A percentile compares a stretch with the other conserved stretches of the same genome.
These are phyloP conservation scores for Violaceomyces palustris DNA, from an alignment of 1,284 basidiomycete genomes.

Conservation along the genomic window DNA sequence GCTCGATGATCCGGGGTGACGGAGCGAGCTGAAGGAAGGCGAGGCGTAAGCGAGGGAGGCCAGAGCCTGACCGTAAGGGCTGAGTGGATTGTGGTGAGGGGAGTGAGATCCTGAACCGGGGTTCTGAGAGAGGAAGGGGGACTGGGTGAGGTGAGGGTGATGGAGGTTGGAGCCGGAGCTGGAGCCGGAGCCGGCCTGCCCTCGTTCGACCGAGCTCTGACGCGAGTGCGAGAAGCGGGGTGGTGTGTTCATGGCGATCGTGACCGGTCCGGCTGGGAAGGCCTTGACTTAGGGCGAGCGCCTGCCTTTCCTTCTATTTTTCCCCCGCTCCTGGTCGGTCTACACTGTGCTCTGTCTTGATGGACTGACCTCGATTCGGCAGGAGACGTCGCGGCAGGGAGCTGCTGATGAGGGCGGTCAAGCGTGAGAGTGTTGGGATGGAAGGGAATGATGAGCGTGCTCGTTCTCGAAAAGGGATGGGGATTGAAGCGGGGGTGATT, in stretches of 20 bases:
- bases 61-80: slow-evolving; percentile 20
- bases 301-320: too few relatives aligned
- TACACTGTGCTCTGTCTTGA: too few relatives aligned
- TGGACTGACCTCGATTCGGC: too few relatives aligned
- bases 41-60: slow-evolving; percentile 26
- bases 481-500: too few relatives aligned
- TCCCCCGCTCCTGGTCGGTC: too few relatives aligned
- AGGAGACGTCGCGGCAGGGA: too few relatives aligned
- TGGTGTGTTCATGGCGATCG: slow-evolving; percentile 33
- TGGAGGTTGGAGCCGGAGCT: slow-evolving; percentile 20
- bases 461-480: too few relatives aligned
- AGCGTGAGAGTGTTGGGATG: too few relatives aligned
- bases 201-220: slow-evolving; percentile 27
- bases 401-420: too few relatives aligned
- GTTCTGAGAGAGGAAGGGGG: slow-evolving; percentile 11
- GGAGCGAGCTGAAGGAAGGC: slow-evolving; percentile 20
- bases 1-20: slow-evolving; percentile 6
- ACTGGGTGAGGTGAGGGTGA: slow-evolving; percentile 15
- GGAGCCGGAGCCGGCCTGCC: slow-evolving; percentile 1
- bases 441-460: too few relatives aligned
- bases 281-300: too few relatives aligned
- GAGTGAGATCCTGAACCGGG: slow-evolving; percentile 13
- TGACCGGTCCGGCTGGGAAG: too few relatives aligned
- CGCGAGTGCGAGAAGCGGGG: slow-evolving; percentile 31
- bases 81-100: slow-evolving; percentile 19